A percentile compares a stretch with the other conserved stretches of the same genome.
Conservation (phyloP, 805 yeast genomes). For the Candida adriatica region DNA sequence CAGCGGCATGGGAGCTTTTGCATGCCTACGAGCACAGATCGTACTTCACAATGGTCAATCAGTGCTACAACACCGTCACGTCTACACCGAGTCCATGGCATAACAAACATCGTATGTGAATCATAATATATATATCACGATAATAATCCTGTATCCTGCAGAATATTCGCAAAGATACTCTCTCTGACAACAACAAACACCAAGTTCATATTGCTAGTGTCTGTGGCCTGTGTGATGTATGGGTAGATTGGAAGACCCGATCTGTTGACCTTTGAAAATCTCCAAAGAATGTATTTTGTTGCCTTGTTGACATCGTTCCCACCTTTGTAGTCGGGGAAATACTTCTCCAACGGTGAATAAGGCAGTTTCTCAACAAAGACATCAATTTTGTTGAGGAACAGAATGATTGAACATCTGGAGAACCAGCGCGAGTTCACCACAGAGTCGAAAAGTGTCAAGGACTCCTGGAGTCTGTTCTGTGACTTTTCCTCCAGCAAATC, state of each 20-base stretch:
- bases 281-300: constrained; percentile 85
- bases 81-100: too few species aligned
- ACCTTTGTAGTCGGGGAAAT: constrained; percentile 87
- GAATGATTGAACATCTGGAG: constrained; percentile 74
- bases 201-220: constrained; percentile 78
- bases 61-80: constrained; percentile 27
- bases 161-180: constrained; percentile 67
- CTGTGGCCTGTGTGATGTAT: constrained; percentile 92
- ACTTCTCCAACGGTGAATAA: constrained; percentile 69
- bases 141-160: constrained; percentile 70
- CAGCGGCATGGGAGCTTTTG: constrained; percentile 12
- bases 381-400: constrained; percentile 86
- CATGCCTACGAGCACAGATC: constrained; percentile 33
- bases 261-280: constrained; percentile 79
- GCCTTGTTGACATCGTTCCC: constrained; percentile 88
- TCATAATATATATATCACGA: constrained; percentile 19
- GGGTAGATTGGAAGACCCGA: constrained; percentile 80
- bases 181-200: constrained; percentile 83
- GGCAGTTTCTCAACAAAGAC: constrained; percentile 81
- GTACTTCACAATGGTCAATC: constrained; percentile 29
- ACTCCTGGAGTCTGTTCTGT: constrained; percentile 77
- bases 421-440: constrained; percentile 94
- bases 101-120: not conserved
- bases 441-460: constrained; percentile 78
- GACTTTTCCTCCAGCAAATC: constrained; percentile 66